Conservation (phyloP, 345 rosid genomes). For the Euclidium syriacum region DNA sequence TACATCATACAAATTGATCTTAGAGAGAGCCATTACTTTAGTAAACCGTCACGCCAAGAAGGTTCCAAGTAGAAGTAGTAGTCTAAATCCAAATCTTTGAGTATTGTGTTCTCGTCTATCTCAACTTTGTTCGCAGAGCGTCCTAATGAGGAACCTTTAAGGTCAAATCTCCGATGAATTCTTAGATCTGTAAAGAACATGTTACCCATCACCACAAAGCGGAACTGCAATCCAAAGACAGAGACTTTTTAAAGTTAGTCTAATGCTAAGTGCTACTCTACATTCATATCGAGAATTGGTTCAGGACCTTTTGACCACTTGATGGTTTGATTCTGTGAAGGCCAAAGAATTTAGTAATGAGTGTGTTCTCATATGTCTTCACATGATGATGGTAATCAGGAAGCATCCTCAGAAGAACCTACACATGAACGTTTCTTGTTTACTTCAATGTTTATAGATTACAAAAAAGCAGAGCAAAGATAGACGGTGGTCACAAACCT, state of each 20-base stretch:
- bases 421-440: constrained; percentile 22
- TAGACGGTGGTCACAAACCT: constrained; percentile 58
- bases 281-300: no score
- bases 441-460: background rate
- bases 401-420: constrained; percentile 97
- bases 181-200: constrained; percentile 98
- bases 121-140: constrained; percentile 90
- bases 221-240: constrained; percentile 58
- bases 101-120: constrained; percentile 91
- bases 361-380: constrained; percentile 83
- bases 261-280: no score
- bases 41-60: constrained; percentile 85
- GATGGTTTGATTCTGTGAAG: constrained; percentile 98
- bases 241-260: constrained; percentile 17
- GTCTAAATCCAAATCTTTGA: constrained; percentile 90
- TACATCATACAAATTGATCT: background rate
- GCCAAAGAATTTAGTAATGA: constrained; percentile 95
- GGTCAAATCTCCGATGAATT: constrained; percentile 92
- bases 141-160: constrained; percentile 92
- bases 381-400: constrained; percentile 96
- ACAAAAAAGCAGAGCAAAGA: background rate
- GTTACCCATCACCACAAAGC: constrained; percentile 98
- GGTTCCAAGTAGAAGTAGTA: constrained; percentile 82
- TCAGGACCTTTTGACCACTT: constrained; percentile 90
- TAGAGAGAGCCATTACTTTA: constrained; percentile 39